A percentile compares a stretch with the other conserved stretches of the same genome.
These are phyloP conservation scores for Aspergillus melleus DNA, from an alignment of 2,329 filamentous ascomycete species.

Conservation along the genomic window DNA sequence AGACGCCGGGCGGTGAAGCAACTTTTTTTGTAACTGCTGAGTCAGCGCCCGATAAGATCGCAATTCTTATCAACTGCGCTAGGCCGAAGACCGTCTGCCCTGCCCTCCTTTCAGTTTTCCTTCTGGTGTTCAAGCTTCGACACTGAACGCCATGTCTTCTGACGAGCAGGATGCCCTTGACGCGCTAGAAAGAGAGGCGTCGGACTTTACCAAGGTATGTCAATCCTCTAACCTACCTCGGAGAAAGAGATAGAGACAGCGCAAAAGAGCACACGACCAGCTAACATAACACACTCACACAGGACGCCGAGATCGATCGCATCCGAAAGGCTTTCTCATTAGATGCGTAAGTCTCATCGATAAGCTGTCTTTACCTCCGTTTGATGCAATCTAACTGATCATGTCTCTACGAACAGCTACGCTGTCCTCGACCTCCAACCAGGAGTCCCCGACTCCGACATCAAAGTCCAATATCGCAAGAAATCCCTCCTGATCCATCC, in stretches of 20 bases:
- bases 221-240: neutral
- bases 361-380: too few species aligned
- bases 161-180: conserved; percentile 76
- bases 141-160: conserved; percentile 48
- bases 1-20: conserved; percentile 24
- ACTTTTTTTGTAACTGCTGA: conserved; percentile 37
- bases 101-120: conserved; percentile 3
- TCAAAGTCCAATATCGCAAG: conserved; percentile 90
- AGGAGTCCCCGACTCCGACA: conserved; percentile 91
- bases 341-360: conserved; percentile 67
- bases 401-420: conserved; percentile 59
- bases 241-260: too few species aligned
- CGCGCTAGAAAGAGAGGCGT: conserved; percentile 77
- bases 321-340: conserved; percentile 88
- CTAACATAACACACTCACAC: conserved; percentile 18
- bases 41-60: conserved; percentile 37
- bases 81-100: neutral
- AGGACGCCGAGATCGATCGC: conserved; percentile 95
- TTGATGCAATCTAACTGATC: neutral
- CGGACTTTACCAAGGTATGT: conserved; percentile 83
- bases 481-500: conserved; percentile 99
- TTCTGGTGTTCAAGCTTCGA: neutral
- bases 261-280: conserved; percentile 3
- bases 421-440: conserved; percentile 94
- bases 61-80: conserved; percentile 11